Evolutionary conservation across 2,329 filamentous ascomycete genomes (phyloP).

Genomic region (Aspergillus texensis): DNA sequence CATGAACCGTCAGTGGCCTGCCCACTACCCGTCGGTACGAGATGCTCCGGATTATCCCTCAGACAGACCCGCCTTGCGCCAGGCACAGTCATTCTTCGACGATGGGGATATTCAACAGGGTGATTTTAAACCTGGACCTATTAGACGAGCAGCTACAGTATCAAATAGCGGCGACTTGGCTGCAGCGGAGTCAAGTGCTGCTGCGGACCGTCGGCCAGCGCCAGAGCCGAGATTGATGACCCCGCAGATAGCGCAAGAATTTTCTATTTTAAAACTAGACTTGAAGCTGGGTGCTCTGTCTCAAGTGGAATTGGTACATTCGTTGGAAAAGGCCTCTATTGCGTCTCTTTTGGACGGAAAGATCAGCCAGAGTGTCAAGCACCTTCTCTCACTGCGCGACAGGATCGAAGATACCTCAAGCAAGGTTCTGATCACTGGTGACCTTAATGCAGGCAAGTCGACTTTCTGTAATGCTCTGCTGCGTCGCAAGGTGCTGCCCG

Average conservation of each 20-base stretch:
- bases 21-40: conserved; percentile 77
- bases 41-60: conserved; percentile 28
- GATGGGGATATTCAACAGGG: conserved; percentile 25
- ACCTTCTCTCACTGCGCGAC: conserved; percentile 82
- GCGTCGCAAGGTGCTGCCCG: conserved; percentile 86
- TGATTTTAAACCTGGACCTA: conserved; percentile 52
- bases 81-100: conserved; percentile 40
- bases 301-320: conserved; percentile 90
- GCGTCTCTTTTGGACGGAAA: conserved; percentile 90
- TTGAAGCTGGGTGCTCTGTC: conserved; percentile 84
- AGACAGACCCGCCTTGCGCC: conserved; percentile 40
- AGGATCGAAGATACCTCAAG: conserved; percentile 96
- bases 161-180: conserved; percentile 61
- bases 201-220: conserved; percentile 62
- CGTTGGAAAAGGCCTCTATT: conserved; percentile 87
- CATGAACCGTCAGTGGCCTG: conserved; percentile 90
- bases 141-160: conserved; percentile 73
- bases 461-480: conserved; percentile 98
- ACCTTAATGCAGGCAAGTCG: conserved; percentile 95
- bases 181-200: conserved; percentile 73
- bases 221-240: conserved; percentile 83
- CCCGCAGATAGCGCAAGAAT: conserved; percentile 91
- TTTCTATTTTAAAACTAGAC: conserved; percentile 92
- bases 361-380: conserved; percentile 89
- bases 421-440: conserved; percentile 94